phyloP scores from a whole-genome alignment of 2,329 filamentous ascomycete genomes.

The Neopestalotiopsis clavispora region DNA sequence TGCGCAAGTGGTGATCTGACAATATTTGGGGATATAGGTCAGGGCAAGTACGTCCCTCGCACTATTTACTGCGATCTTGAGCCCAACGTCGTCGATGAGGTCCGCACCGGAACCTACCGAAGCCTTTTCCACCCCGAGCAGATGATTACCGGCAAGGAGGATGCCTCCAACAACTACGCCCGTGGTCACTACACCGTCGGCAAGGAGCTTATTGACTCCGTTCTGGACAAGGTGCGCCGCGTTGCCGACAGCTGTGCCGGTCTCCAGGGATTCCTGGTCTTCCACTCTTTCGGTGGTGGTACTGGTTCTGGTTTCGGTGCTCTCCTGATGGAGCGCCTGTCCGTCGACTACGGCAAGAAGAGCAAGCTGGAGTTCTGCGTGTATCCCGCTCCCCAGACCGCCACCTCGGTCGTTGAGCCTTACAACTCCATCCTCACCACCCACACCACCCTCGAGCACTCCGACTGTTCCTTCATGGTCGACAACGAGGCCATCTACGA shows the following conservation, averaged over 20 bases:
- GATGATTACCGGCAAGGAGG: constrained; percentile 99
- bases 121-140: constrained; percentile 98
- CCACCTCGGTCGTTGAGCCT: constrained; percentile 96
- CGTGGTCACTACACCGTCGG: constrained; percentile 99
- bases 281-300: constrained; percentile 99
- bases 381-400: constrained; percentile 96
- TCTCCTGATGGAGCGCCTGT: constrained; percentile 97
- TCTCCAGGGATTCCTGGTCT: constrained; percentile 98
- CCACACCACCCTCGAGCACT: constrained; percentile 98
- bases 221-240: constrained; percentile 95
- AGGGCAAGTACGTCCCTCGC: constrained; percentile 98
- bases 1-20: constrained; percentile 4
- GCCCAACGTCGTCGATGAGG: constrained; percentile 99
- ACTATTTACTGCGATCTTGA: constrained; percentile 99
- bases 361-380: constrained; percentile 99
- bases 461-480: constrained; percentile 99
- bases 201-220: constrained; percentile 98
- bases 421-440: constrained; percentile 99
- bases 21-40: constrained; percentile 60
- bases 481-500: constrained; percentile 99
- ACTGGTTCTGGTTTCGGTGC: constrained; percentile 99
- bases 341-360: constrained; percentile 99
- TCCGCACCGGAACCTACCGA: constrained; percentile 96
- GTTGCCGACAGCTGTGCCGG: constrained; percentile 98
- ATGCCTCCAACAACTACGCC: constrained; percentile 99